phyloP scores from a whole-genome alignment of 2,329 filamentous ascomycete genomes.

The Scedosporium apiospermum region DNA sequence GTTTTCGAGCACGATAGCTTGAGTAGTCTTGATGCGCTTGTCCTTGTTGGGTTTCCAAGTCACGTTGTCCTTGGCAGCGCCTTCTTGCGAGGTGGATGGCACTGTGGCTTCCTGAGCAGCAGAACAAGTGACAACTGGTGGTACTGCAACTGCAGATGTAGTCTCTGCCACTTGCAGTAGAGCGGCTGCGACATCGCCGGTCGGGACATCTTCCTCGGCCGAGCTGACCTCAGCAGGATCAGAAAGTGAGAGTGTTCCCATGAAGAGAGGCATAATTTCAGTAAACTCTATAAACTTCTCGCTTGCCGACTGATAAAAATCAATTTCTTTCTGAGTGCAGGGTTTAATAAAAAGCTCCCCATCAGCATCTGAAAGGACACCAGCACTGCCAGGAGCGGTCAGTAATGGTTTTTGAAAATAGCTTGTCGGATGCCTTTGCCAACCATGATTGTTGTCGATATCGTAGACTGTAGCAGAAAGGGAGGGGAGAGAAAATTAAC shows the following conservation, averaged over 20 bases:
- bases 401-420: slow-evolving; percentile 11
- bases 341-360: slow-evolving; percentile 91
- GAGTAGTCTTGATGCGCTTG: slow-evolving; percentile 62
- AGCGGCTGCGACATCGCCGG: slow-evolving; percentile 23
- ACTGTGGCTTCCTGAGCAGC: neutral
- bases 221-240: slow-evolving; percentile 35
- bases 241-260: slow-evolving; percentile 69
- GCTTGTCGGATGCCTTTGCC: neutral
- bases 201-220: slow-evolving; percentile 38
- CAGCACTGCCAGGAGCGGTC: slow-evolving; percentile 52
- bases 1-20: slow-evolving; percentile 79
- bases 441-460: neutral
- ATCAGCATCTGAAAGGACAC: slow-evolving; percentile 74
- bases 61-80: slow-evolving; percentile 11
- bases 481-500: slow-evolving; percentile 22
- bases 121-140: neutral
- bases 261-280: slow-evolving; percentile 73
- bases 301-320: slow-evolving; percentile 73
- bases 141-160: neutral
- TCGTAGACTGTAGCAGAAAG: neutral
- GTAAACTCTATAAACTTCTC: slow-evolving; percentile 62
- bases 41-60: slow-evolving; percentile 40
- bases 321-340: slow-evolving; percentile 74
- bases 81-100: neutral
- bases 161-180: slow-evolving; percentile 19